Evolutionary conservation across 2,329 filamentous ascomycete species (phyloP), one percentile per base, ranked within the genome.

Genomic region (Aspergillus niger): DNA sequence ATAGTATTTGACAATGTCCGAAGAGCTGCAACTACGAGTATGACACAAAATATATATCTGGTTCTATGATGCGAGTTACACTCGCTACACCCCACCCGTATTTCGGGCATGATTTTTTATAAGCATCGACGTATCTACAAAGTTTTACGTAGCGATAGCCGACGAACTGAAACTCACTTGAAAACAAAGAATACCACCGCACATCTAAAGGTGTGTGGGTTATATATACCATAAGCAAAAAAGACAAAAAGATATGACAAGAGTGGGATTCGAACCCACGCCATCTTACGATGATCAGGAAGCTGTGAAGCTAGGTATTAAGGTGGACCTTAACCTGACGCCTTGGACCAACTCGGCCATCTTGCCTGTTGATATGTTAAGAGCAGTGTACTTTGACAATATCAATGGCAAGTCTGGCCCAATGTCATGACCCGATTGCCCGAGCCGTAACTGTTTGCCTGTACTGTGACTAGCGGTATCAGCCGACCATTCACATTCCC

Each of bases 301-400:
- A 43, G 51, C 51, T 53, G 22, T 53, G 51, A 53, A 53, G 51
- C 51, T 53, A 13, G 8, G 15, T 43, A 43, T 17, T 43, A 55
- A 55, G 52, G 52, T 55, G 20, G 38, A 55, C 52, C 52, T 55
- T 55, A 55, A 55, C 52, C 52, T 55, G 52, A 55, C 71, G 71
- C 71, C 71, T 71, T 73, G 61, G 71, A 73, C 71, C 71, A 72
- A 70, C 71, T 73, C 71, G 71, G 71, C 71, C 71, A 73, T 73
- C 71, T 73, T 73, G 69, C 71, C 71, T 43, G 5, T 39, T 54
- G 17, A 39, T 32, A 20, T 54, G 17, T 6, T n/a, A 10, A n/a
- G 2, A 3, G 20, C 2, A 1, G 2, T 1, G 1, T 24, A 49
- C 13, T 49, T 30, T 49, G 22, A 22, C 22, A 49, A 5, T 17